These are phyloP conservation scores for Bipolaris bicolor DNA, from an alignment of 2,329 filamentous ascomycete species.

Conservation along the genomic window DNA sequence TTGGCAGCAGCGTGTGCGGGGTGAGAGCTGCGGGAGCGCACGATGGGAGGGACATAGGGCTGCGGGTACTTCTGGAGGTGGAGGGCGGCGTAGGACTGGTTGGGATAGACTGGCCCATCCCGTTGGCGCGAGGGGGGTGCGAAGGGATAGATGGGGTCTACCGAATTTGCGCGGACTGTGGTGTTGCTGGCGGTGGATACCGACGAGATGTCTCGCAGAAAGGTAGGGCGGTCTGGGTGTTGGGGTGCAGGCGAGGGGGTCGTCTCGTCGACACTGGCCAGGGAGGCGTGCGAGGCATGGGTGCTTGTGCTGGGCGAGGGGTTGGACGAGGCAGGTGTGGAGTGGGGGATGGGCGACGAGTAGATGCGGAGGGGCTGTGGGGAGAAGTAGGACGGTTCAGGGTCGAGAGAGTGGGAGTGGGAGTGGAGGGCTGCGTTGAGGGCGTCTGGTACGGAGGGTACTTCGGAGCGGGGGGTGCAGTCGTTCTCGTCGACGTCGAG, in stretches of 20 bases:
- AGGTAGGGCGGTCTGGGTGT: conserved; percentile 44
- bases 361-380: conserved; percentile 47
- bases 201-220: conserved; percentile 51
- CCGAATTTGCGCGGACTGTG: conserved; percentile 48
- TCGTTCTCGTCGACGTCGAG: conserved; percentile 38
- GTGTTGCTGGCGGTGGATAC: conserved; percentile 51
- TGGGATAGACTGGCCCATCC: conserved; percentile 53
- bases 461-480: conserved; percentile 51
- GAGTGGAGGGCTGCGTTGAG: conserved; percentile 28
- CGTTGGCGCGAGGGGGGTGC: conserved; percentile 26
- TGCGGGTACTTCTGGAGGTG: conserved; percentile 55
- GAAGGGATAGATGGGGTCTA: conserved; percentile 30
- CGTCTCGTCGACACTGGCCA: conserved; percentile 18
- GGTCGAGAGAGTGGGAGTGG: conserved; percentile 29
- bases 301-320: conserved; percentile 42
- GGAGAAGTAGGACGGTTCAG: conserved; percentile 48
- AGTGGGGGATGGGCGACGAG: conserved; percentile 38
- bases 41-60: conserved; percentile 44
- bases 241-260: conserved; percentile 20
- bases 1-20: conserved; percentile 49
- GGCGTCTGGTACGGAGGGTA: conserved; percentile 42
- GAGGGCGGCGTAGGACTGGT: conserved; percentile 58
- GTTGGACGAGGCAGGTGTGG: conserved; percentile 37
- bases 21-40: conserved; percentile 52
- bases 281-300: conserved; percentile 35